These are phyloP conservation scores for Pyrrhoderma lamaoense DNA, from an alignment of 1,284 basidiomycete species.

Conservation along the genomic window DNA sequence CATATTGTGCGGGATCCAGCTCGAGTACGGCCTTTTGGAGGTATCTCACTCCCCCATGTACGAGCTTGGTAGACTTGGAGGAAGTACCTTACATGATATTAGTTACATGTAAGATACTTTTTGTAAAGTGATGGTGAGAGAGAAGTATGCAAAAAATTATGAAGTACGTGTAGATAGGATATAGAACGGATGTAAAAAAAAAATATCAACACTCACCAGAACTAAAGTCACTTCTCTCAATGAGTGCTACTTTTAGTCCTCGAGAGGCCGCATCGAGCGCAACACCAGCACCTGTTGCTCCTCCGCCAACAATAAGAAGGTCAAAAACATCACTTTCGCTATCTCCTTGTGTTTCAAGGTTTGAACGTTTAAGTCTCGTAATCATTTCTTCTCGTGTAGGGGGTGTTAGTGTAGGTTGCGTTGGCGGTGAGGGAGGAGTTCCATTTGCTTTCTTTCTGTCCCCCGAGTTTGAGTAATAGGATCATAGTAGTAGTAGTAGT, in stretches of 20 bases:
- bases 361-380: no score
- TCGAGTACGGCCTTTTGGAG: constrained; percentile 95
- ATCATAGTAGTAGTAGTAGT: no score
- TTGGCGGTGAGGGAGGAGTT: no score
- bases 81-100: constrained; percentile 62
- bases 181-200: neutral
- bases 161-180: no score
- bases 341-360: no score
- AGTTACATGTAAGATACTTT: no score
- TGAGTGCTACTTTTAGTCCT: constrained; percentile 88
- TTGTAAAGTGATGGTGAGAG: no score
- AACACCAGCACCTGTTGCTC: constrained; percentile 91
- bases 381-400: no score
- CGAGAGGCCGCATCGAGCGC: constrained; percentile 91
- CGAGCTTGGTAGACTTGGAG: constrained; percentile 95
- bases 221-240: constrained; percentile 91
- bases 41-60: constrained; percentile 96
- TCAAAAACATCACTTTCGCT: constrained; percentile 40
- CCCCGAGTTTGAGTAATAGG: no score
- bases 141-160: no score
- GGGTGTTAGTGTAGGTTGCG: no score
- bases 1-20: constrained; percentile 95
- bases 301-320: constrained; percentile 82
- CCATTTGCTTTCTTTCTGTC: no score
- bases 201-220: constrained; percentile 44